These are phyloP conservation scores for Leccinum arenicola DNA, from an alignment of 768 basidiomycete species.

Conservation along the genomic window DNA sequence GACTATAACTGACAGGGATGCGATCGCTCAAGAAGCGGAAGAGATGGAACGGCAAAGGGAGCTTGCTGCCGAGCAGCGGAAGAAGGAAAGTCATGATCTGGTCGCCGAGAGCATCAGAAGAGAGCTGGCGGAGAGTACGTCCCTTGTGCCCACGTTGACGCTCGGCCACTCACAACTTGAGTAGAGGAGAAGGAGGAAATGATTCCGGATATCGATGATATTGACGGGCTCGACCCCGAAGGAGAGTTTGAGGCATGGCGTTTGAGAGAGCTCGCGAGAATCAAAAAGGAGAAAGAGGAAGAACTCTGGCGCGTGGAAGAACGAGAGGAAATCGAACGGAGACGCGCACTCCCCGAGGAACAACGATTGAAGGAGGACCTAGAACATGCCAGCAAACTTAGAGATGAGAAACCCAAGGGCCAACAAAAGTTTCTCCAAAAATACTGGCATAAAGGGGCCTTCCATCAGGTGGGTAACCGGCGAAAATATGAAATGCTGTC, in stretches of 20 bases:
- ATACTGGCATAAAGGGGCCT: constrained; percentile 99
- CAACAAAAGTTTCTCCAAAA: constrained; percentile 94
- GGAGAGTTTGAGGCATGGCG: constrained; percentile 97
- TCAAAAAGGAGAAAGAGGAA: constrained; percentile 93
- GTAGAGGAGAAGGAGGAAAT: constrained; percentile 86
- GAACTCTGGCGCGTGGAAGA: constrained; percentile 79
- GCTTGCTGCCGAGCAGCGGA: constrained; percentile 74
- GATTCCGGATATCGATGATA: constrained; percentile 89
- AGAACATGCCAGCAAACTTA: constrained; percentile 75
- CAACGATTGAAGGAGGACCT: constrained; percentile 90
- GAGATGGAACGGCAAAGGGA: constrained; percentile 69
- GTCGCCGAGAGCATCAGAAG: constrained; percentile 93
- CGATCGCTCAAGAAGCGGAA: constrained; percentile 69
- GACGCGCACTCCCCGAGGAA: constrained; percentile 91
- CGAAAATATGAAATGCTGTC: constrained; percentile 2
- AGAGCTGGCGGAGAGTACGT: constrained; percentile 88
- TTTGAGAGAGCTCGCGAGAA: constrained; percentile 86
- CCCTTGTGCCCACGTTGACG: constrained; percentile 1
- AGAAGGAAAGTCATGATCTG: constrained; percentile 85
- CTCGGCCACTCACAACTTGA: constrained; percentile 1
- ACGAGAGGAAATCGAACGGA: constrained; percentile 85
- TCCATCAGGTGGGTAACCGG: constrained; percentile 73
- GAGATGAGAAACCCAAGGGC: constrained; percentile 89
- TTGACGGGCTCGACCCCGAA: constrained; percentile 86
- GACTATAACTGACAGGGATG: constrained; percentile 70